A percentile compares a stretch with the other conserved stretches of the same genome.
Conservation (phyloP, 2,329 filamentous ascomycete genomes). For the Calonectria henricotiae region DNA sequence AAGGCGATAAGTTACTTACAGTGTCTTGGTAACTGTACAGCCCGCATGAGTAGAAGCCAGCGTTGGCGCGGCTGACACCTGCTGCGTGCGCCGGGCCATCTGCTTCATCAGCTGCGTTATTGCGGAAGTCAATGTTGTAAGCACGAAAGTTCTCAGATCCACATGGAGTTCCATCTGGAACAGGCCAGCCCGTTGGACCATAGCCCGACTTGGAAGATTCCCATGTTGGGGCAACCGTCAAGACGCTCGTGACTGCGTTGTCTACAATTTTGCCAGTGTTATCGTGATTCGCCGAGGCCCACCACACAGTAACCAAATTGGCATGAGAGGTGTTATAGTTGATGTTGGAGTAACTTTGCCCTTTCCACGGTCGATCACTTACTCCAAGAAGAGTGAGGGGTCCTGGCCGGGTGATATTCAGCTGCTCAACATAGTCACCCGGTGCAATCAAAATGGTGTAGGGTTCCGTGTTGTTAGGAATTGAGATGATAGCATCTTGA, state of each 20-base stretch:
- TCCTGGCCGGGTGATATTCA: slow-evolving; percentile 76
- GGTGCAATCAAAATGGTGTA: slow-evolving; percentile 71
- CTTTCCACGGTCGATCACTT: slow-evolving; percentile 60
- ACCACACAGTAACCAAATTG: slow-evolving; percentile 72
- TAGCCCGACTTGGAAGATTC: slow-evolving; percentile 75
- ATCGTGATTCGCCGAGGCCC: slow-evolving; percentile 69
- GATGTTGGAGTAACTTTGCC: slow-evolving; percentile 60
- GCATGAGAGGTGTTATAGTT: slow-evolving; percentile 59
- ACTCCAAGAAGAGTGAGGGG: slow-evolving; percentile 76
- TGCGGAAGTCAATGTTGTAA: slow-evolving; percentile 78
- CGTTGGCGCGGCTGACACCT: slow-evolving; percentile 74
- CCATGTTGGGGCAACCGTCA: slow-evolving; percentile 76
- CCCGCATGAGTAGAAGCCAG: slow-evolving; percentile 77
- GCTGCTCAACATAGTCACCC: slow-evolving; percentile 75
- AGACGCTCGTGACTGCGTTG: slow-evolving; percentile 75
- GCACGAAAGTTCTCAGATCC: slow-evolving; percentile 76
- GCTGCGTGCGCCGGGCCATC: slow-evolving; percentile 74
- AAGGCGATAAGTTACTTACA: slow-evolving; percentile 53
- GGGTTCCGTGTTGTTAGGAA: slow-evolving; percentile 53
- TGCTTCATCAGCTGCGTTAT: slow-evolving; percentile 67
- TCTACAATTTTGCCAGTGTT: slow-evolving; percentile 62
- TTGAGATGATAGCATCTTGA: slow-evolving; percentile 61
- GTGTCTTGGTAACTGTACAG: slow-evolving; percentile 80
- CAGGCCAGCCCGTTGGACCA: slow-evolving; percentile 74
- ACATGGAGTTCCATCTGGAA: slow-evolving; percentile 75